Evolutionary conservation across 306 rosid genomes (phyloP), one percentile per base, ranked within the genome.

Genomic region (Trichosanthes truncata): DNA sequence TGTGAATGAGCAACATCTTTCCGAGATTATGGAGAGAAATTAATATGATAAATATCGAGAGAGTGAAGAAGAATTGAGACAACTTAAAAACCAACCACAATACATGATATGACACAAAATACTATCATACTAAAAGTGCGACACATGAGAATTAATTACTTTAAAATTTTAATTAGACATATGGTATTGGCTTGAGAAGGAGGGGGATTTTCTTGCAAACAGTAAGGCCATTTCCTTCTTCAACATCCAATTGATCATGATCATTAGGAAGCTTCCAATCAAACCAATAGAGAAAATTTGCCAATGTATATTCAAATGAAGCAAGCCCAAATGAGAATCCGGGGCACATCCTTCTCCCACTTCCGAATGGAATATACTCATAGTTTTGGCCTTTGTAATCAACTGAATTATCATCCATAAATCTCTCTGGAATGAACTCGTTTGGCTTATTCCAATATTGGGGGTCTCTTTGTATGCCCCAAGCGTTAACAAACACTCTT

Each of bases 381-480:
- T 36, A 36, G 38, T 36, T 36, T 36, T 36, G 38, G 38, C 38
- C 38, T 36, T 36, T 36, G 38, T 3, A 36, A 36, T 36, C 38
- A 36, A 5, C 4, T 36, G 38, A 36, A 2, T 36, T 36, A 36
- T 4, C 5, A 36, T 36, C 38, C 38, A 36, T 36, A 36, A 36
- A 36, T 36, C 38, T 36, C 38, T 85, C 88, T 5, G 84, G 86
- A 4, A 35, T 31, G 60, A 85, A 85, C 53, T 80, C 78, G 15
- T 83, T 78, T 4, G 88, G 81, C 3, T 82, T 56, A 0, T 74
- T 79, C 84, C 86, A 85, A 6, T 17, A 36, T 36, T 17, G 5
- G 0, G 86, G 84, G 45, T 83, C 89, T 43, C 89, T 76, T 75
- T 80, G 87, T 12, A 86, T 79, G 23, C 80, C 43, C 83, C 82